Base-by-base conservation (phyloP, 2,329 filamentous ascomycete species). In the Calonectria leucothoes region DNA sequence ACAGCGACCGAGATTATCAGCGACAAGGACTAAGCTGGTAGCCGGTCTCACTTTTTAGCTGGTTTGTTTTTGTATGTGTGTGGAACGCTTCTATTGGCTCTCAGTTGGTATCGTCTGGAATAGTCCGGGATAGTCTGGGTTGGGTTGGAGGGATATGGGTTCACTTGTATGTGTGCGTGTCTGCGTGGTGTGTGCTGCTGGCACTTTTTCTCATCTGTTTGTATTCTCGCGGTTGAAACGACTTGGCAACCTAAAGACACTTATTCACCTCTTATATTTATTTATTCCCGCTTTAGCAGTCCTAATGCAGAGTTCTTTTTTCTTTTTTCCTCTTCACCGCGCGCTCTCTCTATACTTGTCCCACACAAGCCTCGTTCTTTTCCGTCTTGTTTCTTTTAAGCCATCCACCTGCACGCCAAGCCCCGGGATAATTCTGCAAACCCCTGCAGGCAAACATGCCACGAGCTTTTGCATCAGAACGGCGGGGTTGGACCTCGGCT, bases 1-100 rank as follows among this genome's bases (percentile, higher is more conserved):
- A 68, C 82, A 52, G 64, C 78, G 6, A 83, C 73, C 3, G 79
- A 79, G 63, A 69, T 81, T 42, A 61, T 65, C 11, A 37, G 55
- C 7, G 42, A 42, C 48, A 52, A 66, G 35, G 61, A 39, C 37
- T 51, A 11, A 63, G 33, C n/a, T n/a, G n/a, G n/a, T n/a, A n/a
- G n/a, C n/a, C n/a, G n/a, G n/a, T n/a, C n/a, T n/a, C n/a, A n/a
- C n/a, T n/a, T 23, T 37, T 25, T 55, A n/a, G n/a, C 17, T 20
- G 23, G 23, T 8, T 31, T 27, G 4, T 66, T 7, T 17, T 49
- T 42, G 6, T 25, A 20, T 33, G 17, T 42, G 25, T 55, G 6
- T 31, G 17, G 55, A 4, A 25, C 17, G 55, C 23, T 39, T 29
- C 35, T 45, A 27, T 25, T 59, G 12, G 55, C n/a, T 37, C 31